Base-by-base conservation (phyloP, 805 yeast genomes). In the Yarrowia yakushimensis region DNA sequence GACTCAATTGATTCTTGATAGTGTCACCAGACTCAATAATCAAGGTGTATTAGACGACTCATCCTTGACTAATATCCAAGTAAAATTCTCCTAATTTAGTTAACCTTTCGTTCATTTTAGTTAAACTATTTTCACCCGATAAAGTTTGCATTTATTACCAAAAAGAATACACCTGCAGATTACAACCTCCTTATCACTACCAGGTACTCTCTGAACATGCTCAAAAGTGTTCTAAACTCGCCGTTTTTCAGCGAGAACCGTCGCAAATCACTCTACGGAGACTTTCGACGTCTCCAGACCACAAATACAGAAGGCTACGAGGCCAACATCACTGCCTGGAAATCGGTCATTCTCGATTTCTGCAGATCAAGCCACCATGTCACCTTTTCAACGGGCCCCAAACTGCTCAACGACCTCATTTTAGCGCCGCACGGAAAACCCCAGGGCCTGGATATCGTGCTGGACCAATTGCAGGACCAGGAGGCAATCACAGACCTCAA, bases 321-420 rank as follows among this genome's bases (percentile, higher is more conserved):
- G 22, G 85, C 85, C 15, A 82, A 82, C 65, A 25, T 81, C 13
- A 67, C 67, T 4, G 80, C 82, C 3, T 82, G 85, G 85, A 73
- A 69, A 50, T 65, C 68, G 5, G 72, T 78, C 11, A 67, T 81
- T 9, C 55, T 67, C 20, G 70, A 69, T 22, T 43, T 27, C 18
- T 48, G 62, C 43, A 10, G 61, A 4, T 9, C 18, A 12, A 20
- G 13, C 28, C 46, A 55, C 48, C 61, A 41, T 15, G 46, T 55
- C 22, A 55, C 61, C 22, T 41, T 55, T 28, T 4, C 37, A n/a
- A 55, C 39, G 5, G 61, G 61, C n/a, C 48, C 61, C 28, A 55
- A 55, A 20, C 61, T 55, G 30, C 37, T 55, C 28, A 55, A 55
- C 30, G 61, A 55, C 15, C 48, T 55, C 28, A 55, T 55, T 22